These are phyloP conservation scores for Barnettozyma siamensis DNA, from an alignment of 805 yeast genomes.

Conservation along the genomic window DNA sequence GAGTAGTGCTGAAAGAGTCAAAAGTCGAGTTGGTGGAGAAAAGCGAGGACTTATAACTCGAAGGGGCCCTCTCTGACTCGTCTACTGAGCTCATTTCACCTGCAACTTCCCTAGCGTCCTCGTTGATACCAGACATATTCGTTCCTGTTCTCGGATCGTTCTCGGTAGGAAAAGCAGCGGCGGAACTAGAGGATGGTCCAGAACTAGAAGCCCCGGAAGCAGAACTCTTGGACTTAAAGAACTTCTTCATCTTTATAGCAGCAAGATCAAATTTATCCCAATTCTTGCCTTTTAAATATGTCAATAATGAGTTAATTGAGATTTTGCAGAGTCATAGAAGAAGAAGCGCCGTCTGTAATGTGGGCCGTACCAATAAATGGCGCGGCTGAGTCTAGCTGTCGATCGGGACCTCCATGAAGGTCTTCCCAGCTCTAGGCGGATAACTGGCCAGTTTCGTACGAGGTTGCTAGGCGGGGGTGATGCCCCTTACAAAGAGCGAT, in stretches of 20 bases:
- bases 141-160: background rate
- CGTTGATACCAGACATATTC: background rate
- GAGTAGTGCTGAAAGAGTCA: conserved; percentile 6
- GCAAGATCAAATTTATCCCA: too few species aligned
- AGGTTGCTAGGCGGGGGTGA: too few species aligned
- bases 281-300: background rate
- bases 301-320: too few species aligned
- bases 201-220: background rate
- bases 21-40: conserved; percentile 7
- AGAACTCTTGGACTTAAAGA: background rate
- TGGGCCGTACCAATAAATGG: background rate
- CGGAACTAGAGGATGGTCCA: background rate
- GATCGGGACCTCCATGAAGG: too few species aligned
- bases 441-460: too few species aligned
- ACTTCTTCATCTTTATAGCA: conserved; percentile 4
- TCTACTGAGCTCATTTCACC: background rate
- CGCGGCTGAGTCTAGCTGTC: too few species aligned
- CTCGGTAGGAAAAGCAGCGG: background rate
- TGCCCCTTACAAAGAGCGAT: too few species aligned
- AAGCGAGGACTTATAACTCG: conserved; percentile 9
- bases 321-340: too few species aligned
- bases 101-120: background rate
- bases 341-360: conserved; percentile 1
- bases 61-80: conserved; percentile 2
- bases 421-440: too few species aligned